Evolutionary conservation across 2,329 filamentous ascomycete genomes (phyloP), one percentile per base, ranked within the genome.

Genomic region (Metarhizium album): DNA sequence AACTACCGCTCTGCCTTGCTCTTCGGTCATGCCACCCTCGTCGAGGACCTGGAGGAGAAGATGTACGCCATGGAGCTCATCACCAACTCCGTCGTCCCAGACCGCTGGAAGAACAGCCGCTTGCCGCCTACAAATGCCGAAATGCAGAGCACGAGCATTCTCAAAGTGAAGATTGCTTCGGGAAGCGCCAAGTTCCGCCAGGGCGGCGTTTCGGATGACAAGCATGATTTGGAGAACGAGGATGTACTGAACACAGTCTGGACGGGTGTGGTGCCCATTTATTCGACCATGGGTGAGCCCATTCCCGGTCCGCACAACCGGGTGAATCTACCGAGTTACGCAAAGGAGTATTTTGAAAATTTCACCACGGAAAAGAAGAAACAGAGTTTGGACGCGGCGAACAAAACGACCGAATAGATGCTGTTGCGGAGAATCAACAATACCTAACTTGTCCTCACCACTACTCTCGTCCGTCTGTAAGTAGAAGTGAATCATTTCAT

Each of bases 1-100:
- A 91, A 94, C 72, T 95, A 93, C 70, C 86, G 87, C 55, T 88
- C 83, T 38, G 86, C 86, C 11, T 72, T 89, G 8, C 73, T 93
- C 13, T 89, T 91, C 61, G 90, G 89, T 1, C 79, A 83, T 63
- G 89, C 84, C 0, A 73, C 68, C 8, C 66, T 84, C 2, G 86
- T 95, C 6, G 78, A 79, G 2, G 79, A 85, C 53, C 65, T 69
- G 0, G 78, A 75, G 2, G 89, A 95, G 70, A 87, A 87, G 62
- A 63, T 87, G 4, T 93, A 79, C 69, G 88, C 87, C 7, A 85
- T 95, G 81, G 70, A 83, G 58, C 71, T 86, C 52, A 84, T 95
- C 63, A 94, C 88, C 2, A 77, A 95, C 64, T 75, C 77, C 37
- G 80, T 91, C 13, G 75, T 91, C 2, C 74, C 81, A 0, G 72